These are phyloP conservation scores for Thermothelomyces thermophilus DNA, from an alignment of 2,329 filamentous ascomycete species.

Conservation along the genomic window DNA sequence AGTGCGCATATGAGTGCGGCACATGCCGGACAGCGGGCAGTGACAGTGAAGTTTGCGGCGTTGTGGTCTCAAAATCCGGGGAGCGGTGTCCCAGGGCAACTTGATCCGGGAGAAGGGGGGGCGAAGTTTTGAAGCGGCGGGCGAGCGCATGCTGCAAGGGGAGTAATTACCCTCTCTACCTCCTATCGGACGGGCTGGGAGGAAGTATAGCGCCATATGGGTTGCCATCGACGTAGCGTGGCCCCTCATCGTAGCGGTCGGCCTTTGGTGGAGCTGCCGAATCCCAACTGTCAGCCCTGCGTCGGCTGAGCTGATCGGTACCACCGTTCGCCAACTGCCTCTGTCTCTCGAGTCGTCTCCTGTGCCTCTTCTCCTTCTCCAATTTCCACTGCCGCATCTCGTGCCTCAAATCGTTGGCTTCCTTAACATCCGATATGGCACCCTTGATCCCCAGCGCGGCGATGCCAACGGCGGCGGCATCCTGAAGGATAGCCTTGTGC, in stretches of 20 bases:
- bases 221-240: slow-evolving; percentile 42
- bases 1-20: slow-evolving; percentile 11
- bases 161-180: slow-evolving; percentile 22
- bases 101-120: neutral
- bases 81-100: too few species aligned
- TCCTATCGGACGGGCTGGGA: slow-evolving; percentile 33
- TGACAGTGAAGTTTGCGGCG: neutral
- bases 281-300: slow-evolving; percentile 40
- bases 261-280: slow-evolving; percentile 35
- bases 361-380: slow-evolving; percentile 45
- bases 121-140: neutral
- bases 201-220: slow-evolving; percentile 41
- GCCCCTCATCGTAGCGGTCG: slow-evolving; percentile 38
- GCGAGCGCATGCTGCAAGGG: neutral
- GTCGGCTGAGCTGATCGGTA: slow-evolving; percentile 29
- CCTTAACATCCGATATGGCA: slow-evolving; percentile 50
- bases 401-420: slow-evolving; percentile 44
- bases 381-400: slow-evolving; percentile 44
- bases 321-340: slow-evolving; percentile 21
- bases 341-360: slow-evolving; percentile 37
- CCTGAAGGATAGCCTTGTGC: slow-evolving; percentile 49
- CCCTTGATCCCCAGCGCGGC: slow-evolving; percentile 53
- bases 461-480: slow-evolving; percentile 53
- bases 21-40: slow-evolving; percentile 7
- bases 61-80: too few species aligned